Conservation (phyloP, 2,329 filamentous ascomycete species). For the Talaromyces amestolkiae region DNA sequence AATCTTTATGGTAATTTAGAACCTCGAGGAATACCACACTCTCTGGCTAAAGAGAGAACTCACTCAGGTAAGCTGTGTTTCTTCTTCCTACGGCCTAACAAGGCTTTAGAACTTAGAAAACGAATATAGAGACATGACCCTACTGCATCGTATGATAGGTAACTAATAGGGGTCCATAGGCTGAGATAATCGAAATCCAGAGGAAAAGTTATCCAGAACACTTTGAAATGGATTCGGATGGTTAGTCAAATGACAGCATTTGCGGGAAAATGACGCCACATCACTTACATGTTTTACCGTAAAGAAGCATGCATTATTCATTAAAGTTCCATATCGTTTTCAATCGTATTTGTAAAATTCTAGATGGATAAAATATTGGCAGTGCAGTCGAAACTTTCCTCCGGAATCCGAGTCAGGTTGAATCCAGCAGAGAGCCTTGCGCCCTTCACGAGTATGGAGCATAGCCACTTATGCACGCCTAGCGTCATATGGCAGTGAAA, state of each 20-base stretch:
- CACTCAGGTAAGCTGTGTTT: not conserved
- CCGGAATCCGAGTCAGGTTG: no score
- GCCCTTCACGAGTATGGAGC: not conserved
- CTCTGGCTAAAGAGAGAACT: not conserved
- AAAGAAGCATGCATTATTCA: not conserved
- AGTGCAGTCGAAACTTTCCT: no score
- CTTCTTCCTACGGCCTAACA: no score
- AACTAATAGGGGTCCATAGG: not conserved
- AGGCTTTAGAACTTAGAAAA: no score
- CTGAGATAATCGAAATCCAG: not conserved
- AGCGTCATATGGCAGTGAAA: not conserved
- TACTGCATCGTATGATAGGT: no score
- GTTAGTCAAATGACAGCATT: not conserved
- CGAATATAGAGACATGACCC: no score
- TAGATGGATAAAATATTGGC: no score
- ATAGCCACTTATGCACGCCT: not conserved
- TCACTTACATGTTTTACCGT: not conserved
- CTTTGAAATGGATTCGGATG: not conserved
- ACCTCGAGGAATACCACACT: not conserved
- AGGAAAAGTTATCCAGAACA: not conserved
- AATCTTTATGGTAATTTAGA: not conserved
- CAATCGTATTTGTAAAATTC: no score
- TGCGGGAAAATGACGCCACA: not conserved
- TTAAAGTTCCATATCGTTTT: no score
- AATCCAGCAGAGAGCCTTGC: not conserved